These are phyloP conservation scores for Suhomyces bribrorum DNA, from an alignment of 1,139 yeast genomes.

Conservation along the genomic window DNA sequence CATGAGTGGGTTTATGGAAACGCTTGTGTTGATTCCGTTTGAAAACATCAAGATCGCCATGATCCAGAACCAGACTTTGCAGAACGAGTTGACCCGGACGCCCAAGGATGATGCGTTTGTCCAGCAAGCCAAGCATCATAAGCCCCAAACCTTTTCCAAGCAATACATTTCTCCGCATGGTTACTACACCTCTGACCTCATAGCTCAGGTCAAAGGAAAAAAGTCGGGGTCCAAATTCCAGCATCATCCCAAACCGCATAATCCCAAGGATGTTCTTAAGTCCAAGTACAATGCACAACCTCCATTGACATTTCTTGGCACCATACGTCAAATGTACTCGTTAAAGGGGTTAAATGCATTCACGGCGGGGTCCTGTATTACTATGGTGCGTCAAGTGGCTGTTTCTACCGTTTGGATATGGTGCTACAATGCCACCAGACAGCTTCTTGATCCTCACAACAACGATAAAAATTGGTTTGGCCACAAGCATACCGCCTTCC, in stretches of 20 bases:
- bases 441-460: constrained; percentile 59
- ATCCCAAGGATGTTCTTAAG: constrained; percentile 31
- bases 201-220: constrained; percentile 31
- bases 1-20: constrained; percentile 80
- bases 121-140: constrained; percentile 20
- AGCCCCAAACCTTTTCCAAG: constrained; percentile 29
- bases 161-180: constrained; percentile 50
- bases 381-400: constrained; percentile 74
- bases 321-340: constrained; percentile 64
- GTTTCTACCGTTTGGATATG: constrained; percentile 84
- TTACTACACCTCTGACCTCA: constrained; percentile 39
- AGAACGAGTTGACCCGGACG: constrained; percentile 34
- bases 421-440: constrained; percentile 76
- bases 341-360: constrained; percentile 81
- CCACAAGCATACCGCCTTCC: constrained; percentile 40
- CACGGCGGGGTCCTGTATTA: constrained; percentile 78
- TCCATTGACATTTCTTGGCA: constrained; percentile 52
- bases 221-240: constrained; percentile 28
- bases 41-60: constrained; percentile 83
- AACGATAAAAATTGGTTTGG: constrained; percentile 50
- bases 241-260: constrained; percentile 17
- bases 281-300: constrained; percentile 53
- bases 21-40: constrained; percentile 84
- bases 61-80: constrained; percentile 64
- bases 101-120: constrained; percentile 32